Conservation (phyloP, 108 stramenopile genomes). For the Pseudonitzschia multistriata region DNA sequence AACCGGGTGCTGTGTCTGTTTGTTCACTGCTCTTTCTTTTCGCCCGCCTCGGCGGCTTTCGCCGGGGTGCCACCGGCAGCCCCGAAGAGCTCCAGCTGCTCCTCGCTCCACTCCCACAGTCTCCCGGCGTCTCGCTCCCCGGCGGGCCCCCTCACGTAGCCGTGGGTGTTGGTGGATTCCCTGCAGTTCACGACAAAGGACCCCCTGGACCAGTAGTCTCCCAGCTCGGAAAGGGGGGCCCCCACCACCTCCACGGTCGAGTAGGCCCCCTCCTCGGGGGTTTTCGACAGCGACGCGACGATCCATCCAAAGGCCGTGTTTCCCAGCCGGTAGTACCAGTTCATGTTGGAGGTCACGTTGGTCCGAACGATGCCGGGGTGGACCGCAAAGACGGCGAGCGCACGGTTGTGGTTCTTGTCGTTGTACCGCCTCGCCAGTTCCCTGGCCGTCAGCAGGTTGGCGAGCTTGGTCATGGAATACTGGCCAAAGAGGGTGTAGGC, state of each 20-base stretch:
- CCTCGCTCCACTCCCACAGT: conserved; percentile 32
- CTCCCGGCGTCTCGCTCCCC: conserved; percentile 23
- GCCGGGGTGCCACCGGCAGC: not conserved
- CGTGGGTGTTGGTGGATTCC: not conserved
- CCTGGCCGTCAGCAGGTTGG: conserved; percentile 79
- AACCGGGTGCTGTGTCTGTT: no score
- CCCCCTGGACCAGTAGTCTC: conserved; percentile 11
- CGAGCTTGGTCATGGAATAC: conserved; percentile 85
- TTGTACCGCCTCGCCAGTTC: conserved; percentile 57
- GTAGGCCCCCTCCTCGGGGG: conserved; percentile 78
- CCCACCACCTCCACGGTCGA: conserved; percentile 63
- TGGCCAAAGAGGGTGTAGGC: conserved; percentile 79
- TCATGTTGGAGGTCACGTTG: conserved; percentile 85
- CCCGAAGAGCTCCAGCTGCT: conserved; percentile 4
- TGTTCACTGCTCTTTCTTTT: conserved; percentile 7
- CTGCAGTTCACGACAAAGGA: conserved; percentile 39
- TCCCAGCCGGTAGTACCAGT: conserved; percentile 65
- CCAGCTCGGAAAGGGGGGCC: conserved; percentile 14
- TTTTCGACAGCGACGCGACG: conserved; percentile 65
- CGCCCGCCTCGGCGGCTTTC: not conserved
- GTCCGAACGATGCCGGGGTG: conserved; percentile 91
- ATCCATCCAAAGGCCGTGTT: conserved; percentile 54
- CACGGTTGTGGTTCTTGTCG: not conserved
- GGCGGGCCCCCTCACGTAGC: not conserved
- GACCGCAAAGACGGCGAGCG: conserved; percentile 46